Conservation (phyloP, 1,284 basidiomycete species). For the Tylopilus sp. region DNA sequence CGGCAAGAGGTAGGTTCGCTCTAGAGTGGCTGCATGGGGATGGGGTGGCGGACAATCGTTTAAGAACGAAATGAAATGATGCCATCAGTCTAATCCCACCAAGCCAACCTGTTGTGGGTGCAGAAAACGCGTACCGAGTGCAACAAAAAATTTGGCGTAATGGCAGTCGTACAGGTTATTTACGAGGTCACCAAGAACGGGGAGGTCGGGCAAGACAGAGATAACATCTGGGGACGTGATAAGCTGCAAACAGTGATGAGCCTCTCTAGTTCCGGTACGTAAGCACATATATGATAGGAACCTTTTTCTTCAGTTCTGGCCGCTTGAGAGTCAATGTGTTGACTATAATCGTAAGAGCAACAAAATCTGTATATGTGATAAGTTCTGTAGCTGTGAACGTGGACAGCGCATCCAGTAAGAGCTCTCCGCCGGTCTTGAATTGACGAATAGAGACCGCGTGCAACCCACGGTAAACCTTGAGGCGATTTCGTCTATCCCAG, state of each 20-base stretch:
- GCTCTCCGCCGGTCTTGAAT: constrained; percentile 71
- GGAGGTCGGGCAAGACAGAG: constrained; percentile 69
- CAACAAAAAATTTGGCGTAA: constrained; percentile 92
- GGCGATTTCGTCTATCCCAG: constrained; percentile 95
- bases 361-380: constrained; percentile 89
- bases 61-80: constrained; percentile 5
- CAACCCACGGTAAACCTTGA: constrained; percentile 93
- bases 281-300: constrained; percentile 31
- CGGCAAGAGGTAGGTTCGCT: constrained; percentile 83
- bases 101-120: not conserved
- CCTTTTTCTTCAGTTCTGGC: constrained; percentile 92
- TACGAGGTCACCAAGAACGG: constrained; percentile 66
- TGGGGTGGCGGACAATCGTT: not conserved
- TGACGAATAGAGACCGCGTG: constrained; percentile 85
- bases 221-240: constrained; percentile 70
- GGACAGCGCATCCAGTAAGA: constrained; percentile 87
- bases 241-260: constrained; percentile 44
- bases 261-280: not conserved
- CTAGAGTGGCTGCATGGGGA: constrained; percentile 67
- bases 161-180: constrained; percentile 88
- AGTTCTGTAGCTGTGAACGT: constrained; percentile 95
- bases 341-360: constrained; percentile 81
- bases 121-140: constrained; percentile 59
- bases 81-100: constrained; percentile 9
- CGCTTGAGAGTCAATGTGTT: constrained; percentile 78